Conservation (phyloP, 768 basidiomycete species). For the Amanita inopinata region DNA sequence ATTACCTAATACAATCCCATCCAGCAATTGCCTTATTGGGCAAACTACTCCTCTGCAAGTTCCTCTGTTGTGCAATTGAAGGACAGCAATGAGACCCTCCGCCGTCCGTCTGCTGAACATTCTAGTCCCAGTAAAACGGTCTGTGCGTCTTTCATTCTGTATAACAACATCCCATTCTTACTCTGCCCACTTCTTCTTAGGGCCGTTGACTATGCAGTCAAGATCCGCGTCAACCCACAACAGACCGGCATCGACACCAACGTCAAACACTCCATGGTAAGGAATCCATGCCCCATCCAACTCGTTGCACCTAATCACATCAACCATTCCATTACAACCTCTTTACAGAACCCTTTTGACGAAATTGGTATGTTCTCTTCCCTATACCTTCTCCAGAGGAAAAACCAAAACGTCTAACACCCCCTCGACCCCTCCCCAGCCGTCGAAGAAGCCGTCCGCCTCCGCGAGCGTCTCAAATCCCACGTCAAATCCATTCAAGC, state of each 20-base stretch:
- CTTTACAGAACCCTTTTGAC: slow-evolving; percentile 94
- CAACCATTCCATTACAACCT: slow-evolving; percentile 1
- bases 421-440: too few relatives aligned
- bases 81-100: slow-evolving; percentile 64
- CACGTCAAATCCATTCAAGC: slow-evolving; percentile 81
- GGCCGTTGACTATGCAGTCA: slow-evolving; percentile 94
- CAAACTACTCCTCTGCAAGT: background rate
- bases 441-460: slow-evolving; percentile 91
- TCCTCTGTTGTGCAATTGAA: background rate
- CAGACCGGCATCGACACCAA: slow-evolving; percentile 94
- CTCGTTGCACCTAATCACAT: too few relatives aligned
- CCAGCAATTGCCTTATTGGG: background rate
- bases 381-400: too few relatives aligned
- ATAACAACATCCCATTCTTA: background rate
- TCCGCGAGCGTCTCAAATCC: slow-evolving; percentile 78
- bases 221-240: slow-evolving; percentile 92
- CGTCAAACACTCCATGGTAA: slow-evolving; percentile 98
- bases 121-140: slow-evolving; percentile 92
- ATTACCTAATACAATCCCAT: background rate
- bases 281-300: slow-evolving; percentile 18
- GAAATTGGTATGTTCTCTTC: slow-evolving; percentile 87
- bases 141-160: slow-evolving; percentile 10
- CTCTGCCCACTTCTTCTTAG: slow-evolving; percentile 27
- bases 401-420: too few relatives aligned
- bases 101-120: slow-evolving; percentile 70